phyloP scores from a whole-genome alignment of 1,139 yeast genomes.

The Eremothecium cymbalariae region DNA sequence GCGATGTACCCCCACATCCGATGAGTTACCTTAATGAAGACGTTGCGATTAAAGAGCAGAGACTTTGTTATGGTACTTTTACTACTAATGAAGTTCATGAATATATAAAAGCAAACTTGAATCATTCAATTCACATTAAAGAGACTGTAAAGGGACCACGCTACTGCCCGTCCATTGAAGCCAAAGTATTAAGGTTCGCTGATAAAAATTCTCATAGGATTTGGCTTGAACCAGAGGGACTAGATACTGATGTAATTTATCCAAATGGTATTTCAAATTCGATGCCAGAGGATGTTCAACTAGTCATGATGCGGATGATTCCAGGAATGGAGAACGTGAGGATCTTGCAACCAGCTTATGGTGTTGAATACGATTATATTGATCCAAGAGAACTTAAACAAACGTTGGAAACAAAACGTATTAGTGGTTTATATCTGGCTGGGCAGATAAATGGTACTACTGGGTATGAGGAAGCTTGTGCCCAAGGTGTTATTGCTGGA shows the following conservation, averaged over 20 bases:
- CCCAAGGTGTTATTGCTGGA: conserved; percentile 95
- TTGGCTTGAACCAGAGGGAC: conserved; percentile 97
- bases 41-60: conserved; percentile 55
- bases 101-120: conserved; percentile 58
- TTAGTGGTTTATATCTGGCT: conserved; percentile 76
- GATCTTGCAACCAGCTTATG: conserved; percentile 94
- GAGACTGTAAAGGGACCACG: conserved; percentile 96
- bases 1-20: conserved; percentile 79
- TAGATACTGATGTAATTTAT: conserved; percentile 74
- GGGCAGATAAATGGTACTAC: conserved; percentile 99
- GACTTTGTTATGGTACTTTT: conserved; percentile 65
- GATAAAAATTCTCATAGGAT: conserved; percentile 70
- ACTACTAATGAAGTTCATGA: conserved; percentile 74
- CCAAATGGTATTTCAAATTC: conserved; percentile 97
- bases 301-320: conserved; percentile 60
- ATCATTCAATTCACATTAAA: conserved; percentile 78
- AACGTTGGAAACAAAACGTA: conserved; percentile 74
- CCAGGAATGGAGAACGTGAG: conserved; percentile 83
- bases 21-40: conserved; percentile 75
- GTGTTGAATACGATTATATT: conserved; percentile 94
- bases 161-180: conserved; percentile 94
- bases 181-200: conserved; percentile 74
- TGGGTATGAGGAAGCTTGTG: conserved; percentile 97
- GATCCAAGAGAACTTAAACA: conserved; percentile 81
- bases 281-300: conserved; percentile 91